Evolutionary conservation across 257 asterid genomes (phyloP), one percentile per base, ranked within the genome.

Genomic region (Plantago elongata): DNA sequence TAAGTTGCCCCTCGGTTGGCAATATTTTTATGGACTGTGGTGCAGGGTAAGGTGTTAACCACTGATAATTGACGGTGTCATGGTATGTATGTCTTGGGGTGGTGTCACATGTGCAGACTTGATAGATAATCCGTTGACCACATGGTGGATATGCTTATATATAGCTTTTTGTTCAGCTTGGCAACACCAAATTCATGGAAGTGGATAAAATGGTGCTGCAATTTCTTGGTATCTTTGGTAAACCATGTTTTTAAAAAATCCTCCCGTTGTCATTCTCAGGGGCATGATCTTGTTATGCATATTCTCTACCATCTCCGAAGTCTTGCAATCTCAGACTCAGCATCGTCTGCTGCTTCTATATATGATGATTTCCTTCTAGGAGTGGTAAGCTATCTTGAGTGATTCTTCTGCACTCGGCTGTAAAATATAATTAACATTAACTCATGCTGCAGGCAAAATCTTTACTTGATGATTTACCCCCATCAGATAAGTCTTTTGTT

Each of bases 401-500:
- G 29, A 8, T 55, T 71, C 29, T 63, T 44, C 27, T 54, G 27
- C 68, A 50, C 42, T 48, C 56, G 51, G 30, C 11, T 69, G 54
- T 14, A 44, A 58, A 61, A 50, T 22, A 51, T 60, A 55, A 40
- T 73, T 83, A 54, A 78, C 51, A 65, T 62, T 14, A 64, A 58
- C 63, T 68, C 77, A 47, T 48, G 58, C 70, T 83, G 81, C 75
- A 89, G 99, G 95, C 83, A 51, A 85, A 82, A 69, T 79, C 87
- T 34, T 71, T 93, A 82, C 78, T 93, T 59, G 83, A 77, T 57
- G 78, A 73, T 67, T 79, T 93, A 68, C 96, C 99, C 56, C 86
- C 99, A 63, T 83, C 95, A 69, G 95, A 93, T 82, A 89, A 89
- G 79, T 87, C 95, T 60, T 85, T 93, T 67, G 84, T 95, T 72